A percentile compares a stretch with the other conserved stretches of the same genome.
Evolutionary conservation across 257 asterid genomes (phyloP).

Genomic region (Solanum chaucha): DNA sequence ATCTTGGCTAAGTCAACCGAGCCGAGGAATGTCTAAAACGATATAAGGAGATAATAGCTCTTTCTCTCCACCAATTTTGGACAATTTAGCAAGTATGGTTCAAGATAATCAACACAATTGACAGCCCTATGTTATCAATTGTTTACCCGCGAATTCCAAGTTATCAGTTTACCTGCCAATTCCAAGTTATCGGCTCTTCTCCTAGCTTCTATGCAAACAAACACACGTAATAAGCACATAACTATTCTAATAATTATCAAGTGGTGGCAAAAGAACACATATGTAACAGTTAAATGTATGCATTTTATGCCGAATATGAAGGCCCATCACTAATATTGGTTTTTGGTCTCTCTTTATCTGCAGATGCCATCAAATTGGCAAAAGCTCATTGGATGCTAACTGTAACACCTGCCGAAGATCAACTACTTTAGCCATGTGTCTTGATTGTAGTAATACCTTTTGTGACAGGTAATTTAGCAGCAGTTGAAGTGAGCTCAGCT

Average conservation of each 20-base stretch:
- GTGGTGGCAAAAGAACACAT: not conserved
- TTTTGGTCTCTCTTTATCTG: constrained; percentile 9
- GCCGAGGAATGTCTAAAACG: not conserved
- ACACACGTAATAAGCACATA: not conserved
- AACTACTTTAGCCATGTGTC: constrained; percentile 59
- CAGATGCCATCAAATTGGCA: constrained; percentile 65
- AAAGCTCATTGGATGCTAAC: constrained; percentile 37
- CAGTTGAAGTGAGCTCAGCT: not conserved
- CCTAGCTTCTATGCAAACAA: not conserved
- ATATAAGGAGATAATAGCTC: not conserved
- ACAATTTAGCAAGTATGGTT: not conserved
- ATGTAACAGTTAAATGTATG: not conserved
- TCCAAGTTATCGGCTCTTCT: not conserved
- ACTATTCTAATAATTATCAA: not conserved
- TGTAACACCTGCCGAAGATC: constrained; percentile 62
- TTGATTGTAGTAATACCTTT: constrained; percentile 50
- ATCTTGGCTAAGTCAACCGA: not conserved
- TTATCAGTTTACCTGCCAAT: too few relatives aligned
- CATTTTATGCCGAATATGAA: not conserved
- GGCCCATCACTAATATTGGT: not conserved
- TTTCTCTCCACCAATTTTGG: not conserved
- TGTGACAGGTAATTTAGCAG: constrained; percentile 61
- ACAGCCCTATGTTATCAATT: not conserved
- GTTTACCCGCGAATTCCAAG: not conserved
- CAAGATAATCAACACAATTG: not conserved